Conservation (phyloP, 2,329 filamentous ascomycete species). For the Colletotrichum sp. region DNA sequence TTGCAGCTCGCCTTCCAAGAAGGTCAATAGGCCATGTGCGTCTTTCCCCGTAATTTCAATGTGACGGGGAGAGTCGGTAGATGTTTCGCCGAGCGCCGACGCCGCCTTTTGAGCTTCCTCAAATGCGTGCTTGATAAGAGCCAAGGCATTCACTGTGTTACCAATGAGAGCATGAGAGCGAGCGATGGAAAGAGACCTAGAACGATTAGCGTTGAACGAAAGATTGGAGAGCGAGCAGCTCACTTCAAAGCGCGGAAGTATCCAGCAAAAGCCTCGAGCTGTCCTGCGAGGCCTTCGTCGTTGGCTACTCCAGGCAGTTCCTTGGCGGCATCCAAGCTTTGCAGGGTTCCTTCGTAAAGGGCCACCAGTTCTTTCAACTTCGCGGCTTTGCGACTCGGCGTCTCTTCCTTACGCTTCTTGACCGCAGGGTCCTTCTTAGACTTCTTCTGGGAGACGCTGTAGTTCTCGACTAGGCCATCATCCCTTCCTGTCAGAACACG, state of each 20-base stretch:
- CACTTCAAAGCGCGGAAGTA: conserved; percentile 93
- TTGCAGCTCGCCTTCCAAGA: conserved; percentile 75
- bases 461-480: conserved; percentile 72
- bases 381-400: conserved; percentile 76
- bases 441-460: conserved; percentile 50
- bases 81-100: conserved; percentile 42
- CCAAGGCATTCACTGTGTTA: conserved; percentile 80
- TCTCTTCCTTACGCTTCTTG: conserved; percentile 60
- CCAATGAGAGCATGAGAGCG: conserved; percentile 81
- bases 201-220: conserved; percentile 18
- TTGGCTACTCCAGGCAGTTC: conserved; percentile 90
- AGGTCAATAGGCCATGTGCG: conserved; percentile 60
- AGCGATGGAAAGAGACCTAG: conserved; percentile 80
- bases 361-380: conserved; percentile 86
- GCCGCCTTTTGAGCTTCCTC: conserved; percentile 62
- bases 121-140: conserved; percentile 77
- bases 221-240: conserved; percentile 29
- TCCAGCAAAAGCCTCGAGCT: conserved; percentile 77
- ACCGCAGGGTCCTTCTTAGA: conserved; percentile 52
- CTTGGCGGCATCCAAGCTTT: conserved; percentile 89
- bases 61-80: conserved; percentile 59
- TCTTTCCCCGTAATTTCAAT: conserved; percentile 70
- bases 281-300: conserved; percentile 75
- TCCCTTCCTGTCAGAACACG: conserved; percentile 83
- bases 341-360: conserved; percentile 87